A percentile compares a stretch with the other conserved stretches of the same genome.
Conservation (phyloP, 2,329 filamentous ascomycete genomes). For the Zymoseptoria ardabiliae region DNA sequence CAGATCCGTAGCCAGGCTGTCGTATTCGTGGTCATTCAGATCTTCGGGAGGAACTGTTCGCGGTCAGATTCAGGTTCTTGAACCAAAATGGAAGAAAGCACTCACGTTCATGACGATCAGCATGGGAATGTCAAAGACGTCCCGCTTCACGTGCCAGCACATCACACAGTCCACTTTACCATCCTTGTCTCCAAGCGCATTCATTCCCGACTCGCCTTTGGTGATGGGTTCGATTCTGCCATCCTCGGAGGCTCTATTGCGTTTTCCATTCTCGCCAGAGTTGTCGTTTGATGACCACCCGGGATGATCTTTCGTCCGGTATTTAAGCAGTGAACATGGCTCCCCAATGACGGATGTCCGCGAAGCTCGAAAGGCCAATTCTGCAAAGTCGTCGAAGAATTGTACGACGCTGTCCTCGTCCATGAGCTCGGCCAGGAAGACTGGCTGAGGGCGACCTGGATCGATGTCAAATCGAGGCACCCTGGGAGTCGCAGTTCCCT, state of each 20-base stretch:
- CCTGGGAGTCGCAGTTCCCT: constrained; percentile 42
- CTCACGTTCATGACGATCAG: constrained; percentile 96
- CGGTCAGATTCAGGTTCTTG: neutral
- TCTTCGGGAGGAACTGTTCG: neutral
- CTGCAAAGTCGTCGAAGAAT: constrained; percentile 93
- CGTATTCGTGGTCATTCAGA: neutral
- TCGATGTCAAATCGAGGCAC: constrained; percentile 24
- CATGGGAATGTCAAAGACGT: constrained; percentile 98
- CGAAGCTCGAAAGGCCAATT: constrained; percentile 85
- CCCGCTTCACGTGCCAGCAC: constrained; percentile 93
- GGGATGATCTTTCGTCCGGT: constrained; percentile 62
- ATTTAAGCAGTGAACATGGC: constrained; percentile 81
- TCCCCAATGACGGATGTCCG: constrained; percentile 70
- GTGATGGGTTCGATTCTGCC: constrained; percentile 25
- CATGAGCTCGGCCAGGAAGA: constrained; percentile 85
- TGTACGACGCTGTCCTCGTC: constrained; percentile 90
- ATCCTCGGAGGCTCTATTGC: constrained; percentile 18
- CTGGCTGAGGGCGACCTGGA: constrained; percentile 55
- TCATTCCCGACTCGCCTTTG: constrained; percentile 69
- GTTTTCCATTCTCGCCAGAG: constrained; percentile 32
- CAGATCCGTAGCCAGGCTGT: neutral
- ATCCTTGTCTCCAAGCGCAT: constrained; percentile 68
- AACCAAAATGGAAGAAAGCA: constrained; percentile 23
- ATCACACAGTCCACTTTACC: constrained; percentile 92
- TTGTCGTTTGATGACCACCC: constrained; percentile 41